Percentiles rank a stretch among this genome's conserved stretches.
Evolutionary conservation across 495 filamentous ascomycete genomes (phyloP).

Genomic region (Penicillium turbatum): DNA sequence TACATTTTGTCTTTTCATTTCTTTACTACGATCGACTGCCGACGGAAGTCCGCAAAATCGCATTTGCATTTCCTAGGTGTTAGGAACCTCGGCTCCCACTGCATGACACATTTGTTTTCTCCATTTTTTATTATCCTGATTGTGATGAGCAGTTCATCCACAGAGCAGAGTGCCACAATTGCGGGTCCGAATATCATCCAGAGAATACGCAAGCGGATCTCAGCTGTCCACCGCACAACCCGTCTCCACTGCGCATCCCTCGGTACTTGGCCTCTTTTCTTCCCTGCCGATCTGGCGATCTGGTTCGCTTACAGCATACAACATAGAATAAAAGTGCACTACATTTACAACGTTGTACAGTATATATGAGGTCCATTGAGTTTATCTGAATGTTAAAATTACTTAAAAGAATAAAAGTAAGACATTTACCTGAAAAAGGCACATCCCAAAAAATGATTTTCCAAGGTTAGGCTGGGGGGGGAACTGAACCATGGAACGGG

Average conservation of each 20-base stretch:
- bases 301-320: background rate
- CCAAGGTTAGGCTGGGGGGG: background rate
- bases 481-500: background rate
- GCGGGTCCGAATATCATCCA: background rate
- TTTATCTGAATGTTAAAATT: too few species aligned
- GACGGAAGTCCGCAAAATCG: too few species aligned
- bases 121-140: background rate
- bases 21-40: background rate
- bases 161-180: background rate
- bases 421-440: too few species aligned
- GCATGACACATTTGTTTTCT: too few species aligned
- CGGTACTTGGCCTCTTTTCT: background rate
- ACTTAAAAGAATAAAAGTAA: too few species aligned
- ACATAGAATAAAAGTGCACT: too few species aligned
- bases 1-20: background rate
- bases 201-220: background rate
- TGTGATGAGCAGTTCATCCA: background rate
- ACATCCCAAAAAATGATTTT: background rate
- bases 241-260: slow-evolving; percentile 6
- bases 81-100: background rate
- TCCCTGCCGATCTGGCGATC: slow-evolving; percentile 7
- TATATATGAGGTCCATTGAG: too few species aligned
- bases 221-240: slow-evolving; percentile 4
- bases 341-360: background rate
- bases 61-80: slow-evolving; percentile 6